phyloP scores from a whole-genome alignment of 2,329 filamentous ascomycete genomes.

The Zasmidium angulare region DNA sequence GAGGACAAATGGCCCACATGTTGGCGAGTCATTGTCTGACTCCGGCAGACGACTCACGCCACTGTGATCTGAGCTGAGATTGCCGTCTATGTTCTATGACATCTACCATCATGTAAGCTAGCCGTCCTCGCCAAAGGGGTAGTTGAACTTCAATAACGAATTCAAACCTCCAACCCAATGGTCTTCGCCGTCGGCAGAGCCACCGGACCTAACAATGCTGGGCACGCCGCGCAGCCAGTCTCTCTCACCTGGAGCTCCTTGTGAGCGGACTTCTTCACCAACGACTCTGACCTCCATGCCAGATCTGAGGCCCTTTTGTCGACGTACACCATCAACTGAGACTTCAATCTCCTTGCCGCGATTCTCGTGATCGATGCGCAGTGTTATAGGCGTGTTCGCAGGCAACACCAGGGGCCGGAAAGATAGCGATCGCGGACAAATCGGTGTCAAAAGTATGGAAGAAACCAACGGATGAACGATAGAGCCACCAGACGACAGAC shows the following conservation, averaged over 20 bases:
- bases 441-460: constrained; percentile 85
- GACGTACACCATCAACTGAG: constrained; percentile 49
- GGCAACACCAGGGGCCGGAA: constrained; percentile 91
- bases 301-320: constrained; percentile 43
- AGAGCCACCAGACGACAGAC: constrained; percentile 84
- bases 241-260: constrained; percentile 28
- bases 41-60: too few species aligned
- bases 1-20: background rate
- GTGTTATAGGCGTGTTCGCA: constrained; percentile 76
- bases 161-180: constrained; percentile 97
- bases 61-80: background rate
- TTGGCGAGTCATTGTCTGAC: background rate
- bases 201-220: constrained; percentile 71
- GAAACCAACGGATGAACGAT: constrained; percentile 94
- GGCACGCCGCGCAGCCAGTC: constrained; percentile 79
- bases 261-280: constrained; percentile 70
- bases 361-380: constrained; percentile 70
- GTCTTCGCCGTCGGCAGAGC: constrained; percentile 64
- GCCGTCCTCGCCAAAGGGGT: constrained; percentile 77
- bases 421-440: constrained; percentile 86
- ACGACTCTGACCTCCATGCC: constrained; percentile 79
- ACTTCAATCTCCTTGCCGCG: constrained; percentile 51
- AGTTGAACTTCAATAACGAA: constrained; percentile 92
- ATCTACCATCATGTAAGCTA: background rate
- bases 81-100: background rate